Evolutionary conservation across 2,329 filamentous ascomycete genomes (phyloP).

Genomic region (Hymenoscyphus linearis): DNA sequence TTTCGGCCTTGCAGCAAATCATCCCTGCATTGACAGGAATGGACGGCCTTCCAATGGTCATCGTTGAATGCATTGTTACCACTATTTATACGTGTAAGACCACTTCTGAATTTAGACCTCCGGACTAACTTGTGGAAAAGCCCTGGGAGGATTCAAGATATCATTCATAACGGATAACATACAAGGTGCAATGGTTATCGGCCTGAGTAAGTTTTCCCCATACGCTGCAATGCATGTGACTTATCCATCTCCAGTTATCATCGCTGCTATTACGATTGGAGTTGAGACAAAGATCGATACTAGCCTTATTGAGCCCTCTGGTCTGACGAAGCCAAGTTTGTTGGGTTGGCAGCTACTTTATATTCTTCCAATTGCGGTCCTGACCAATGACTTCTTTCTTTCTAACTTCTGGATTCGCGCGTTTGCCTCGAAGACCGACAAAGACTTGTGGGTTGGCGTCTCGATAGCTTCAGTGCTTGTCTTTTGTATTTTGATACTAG

Average conservation of each 20-base stretch:
- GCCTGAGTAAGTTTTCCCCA: conserved; percentile 43
- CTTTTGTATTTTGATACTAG: conserved; percentile 64
- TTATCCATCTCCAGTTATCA: conserved; percentile 44
- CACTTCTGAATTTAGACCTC: not conserved
- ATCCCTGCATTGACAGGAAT: conserved; percentile 69
- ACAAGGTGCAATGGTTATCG: conserved; percentile 72
- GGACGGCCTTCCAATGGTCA: conserved; percentile 67
- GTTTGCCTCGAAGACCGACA: conserved; percentile 74
- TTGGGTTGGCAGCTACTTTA: conserved; percentile 83
- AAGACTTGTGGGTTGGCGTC: conserved; percentile 69
- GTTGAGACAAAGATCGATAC: conserved; percentile 68
- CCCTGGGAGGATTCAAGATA: conserved; percentile 75
- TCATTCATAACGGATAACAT: conserved; percentile 81
- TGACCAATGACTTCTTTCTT: conserved; percentile 84
- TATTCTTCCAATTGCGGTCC: conserved; percentile 73
- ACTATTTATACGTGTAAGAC: conserved; percentile 74
- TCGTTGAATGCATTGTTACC: conserved; percentile 72
- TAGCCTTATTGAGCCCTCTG: conserved; percentile 61
- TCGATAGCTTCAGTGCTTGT: conserved; percentile 61
- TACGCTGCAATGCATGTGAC: not conserved
- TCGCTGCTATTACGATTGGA: conserved; percentile 73
- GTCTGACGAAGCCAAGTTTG: conserved; percentile 61
- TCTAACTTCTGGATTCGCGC: conserved; percentile 81
- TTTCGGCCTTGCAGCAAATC: conserved; percentile 77
- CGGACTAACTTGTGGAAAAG: conserved; percentile 35